Conservation (phyloP, 2,329 filamentous ascomycete species). For the Hypomyces perniciosus region DNA sequence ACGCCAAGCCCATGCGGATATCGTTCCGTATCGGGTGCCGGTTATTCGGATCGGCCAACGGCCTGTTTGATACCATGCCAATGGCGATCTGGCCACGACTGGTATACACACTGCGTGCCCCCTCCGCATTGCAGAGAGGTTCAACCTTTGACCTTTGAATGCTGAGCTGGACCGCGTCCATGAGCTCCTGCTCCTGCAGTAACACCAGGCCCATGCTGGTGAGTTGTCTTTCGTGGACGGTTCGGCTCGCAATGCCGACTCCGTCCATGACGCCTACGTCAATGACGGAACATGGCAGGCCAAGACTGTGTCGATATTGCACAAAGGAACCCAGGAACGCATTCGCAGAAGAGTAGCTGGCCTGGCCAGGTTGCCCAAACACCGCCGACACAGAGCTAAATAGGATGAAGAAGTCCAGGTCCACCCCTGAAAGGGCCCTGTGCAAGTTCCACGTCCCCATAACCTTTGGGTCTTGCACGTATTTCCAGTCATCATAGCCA, state of each 20-base stretch:
- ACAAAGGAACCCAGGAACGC: slow-evolving; percentile 33
- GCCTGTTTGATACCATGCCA: neutral
- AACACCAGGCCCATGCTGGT: slow-evolving; percentile 4
- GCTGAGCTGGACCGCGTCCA: slow-evolving; percentile 6
- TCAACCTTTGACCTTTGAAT: neutral
- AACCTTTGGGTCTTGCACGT: slow-evolving; percentile 23
- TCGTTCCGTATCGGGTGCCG: neutral
- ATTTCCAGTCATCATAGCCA: slow-evolving; percentile 24
- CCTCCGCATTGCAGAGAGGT: neutral
- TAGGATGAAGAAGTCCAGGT: slow-evolving; percentile 30
- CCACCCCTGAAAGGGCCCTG: slow-evolving; percentile 6
- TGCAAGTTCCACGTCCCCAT: slow-evolving; percentile 30
- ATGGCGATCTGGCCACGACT: neutral
- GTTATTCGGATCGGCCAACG: neutral
- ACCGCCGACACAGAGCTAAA: slow-evolving; percentile 27
- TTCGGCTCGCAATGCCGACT: slow-evolving; percentile 28
- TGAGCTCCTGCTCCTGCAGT: slow-evolving; percentile 15
- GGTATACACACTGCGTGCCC: neutral
- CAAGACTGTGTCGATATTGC: slow-evolving; percentile 24
- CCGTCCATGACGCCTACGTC: slow-evolving; percentile 32
- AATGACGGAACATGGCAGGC: slow-evolving; percentile 20
- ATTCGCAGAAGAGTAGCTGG: slow-evolving; percentile 36
- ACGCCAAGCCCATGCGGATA: neutral
- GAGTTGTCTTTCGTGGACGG: neutral
- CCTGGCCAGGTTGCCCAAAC: slow-evolving; percentile 27